Evolutionary conservation across 176 grass and related monocot species (phyloP).

Genomic region (Thalia dealbata): DNA sequence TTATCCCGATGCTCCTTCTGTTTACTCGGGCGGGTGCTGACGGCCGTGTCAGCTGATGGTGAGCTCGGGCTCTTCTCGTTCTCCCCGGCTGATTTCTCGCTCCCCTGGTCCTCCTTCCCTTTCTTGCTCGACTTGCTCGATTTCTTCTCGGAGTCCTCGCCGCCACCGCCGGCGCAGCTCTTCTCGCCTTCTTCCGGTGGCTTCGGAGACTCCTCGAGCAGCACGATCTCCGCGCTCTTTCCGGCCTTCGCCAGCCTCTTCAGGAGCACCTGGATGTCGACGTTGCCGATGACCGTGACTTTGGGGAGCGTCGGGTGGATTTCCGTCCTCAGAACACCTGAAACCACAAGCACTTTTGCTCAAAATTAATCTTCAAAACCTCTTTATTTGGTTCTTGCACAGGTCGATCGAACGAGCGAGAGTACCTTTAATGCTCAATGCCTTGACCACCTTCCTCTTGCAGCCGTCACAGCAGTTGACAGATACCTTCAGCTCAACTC

Average conservation of each 20-base stretch:
- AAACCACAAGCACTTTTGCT: background rate
- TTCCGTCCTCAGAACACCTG: slow-evolving; percentile 73
- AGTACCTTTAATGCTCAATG: slow-evolving; percentile 60
- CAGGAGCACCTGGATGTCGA: slow-evolving; percentile 47
- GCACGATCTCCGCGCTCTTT: slow-evolving; percentile 54
- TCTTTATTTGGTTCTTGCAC: too few species aligned
- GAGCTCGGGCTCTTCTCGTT: background rate
- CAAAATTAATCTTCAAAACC: too few species aligned
- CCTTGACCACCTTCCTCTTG: slow-evolving; percentile 88
- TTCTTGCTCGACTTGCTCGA: slow-evolving; percentile 12
- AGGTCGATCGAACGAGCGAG: background rate
- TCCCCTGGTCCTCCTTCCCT: slow-evolving; percentile 13
- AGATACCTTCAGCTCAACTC: slow-evolving; percentile 78
- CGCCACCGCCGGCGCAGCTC: background rate
- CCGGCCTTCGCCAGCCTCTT: slow-evolving; percentile 63
- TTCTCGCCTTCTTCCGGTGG: background rate
- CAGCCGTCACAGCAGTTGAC: slow-evolving; percentile 93
- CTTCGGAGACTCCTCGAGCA: slow-evolving; percentile 20
- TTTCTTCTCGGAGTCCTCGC: slow-evolving; percentile 19
- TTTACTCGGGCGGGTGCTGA: background rate
- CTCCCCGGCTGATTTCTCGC: background rate
- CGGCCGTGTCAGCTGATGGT: background rate
- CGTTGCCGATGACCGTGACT: slow-evolving; percentile 65
- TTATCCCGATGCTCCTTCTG: background rate
- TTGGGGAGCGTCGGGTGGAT: slow-evolving; percentile 65